A percentile compares a stretch with the other conserved stretches of the same genome.
Evolutionary conservation across 208 protist species (phyloP).

Genomic region (Kentomonas sorsogonicus): DNA sequence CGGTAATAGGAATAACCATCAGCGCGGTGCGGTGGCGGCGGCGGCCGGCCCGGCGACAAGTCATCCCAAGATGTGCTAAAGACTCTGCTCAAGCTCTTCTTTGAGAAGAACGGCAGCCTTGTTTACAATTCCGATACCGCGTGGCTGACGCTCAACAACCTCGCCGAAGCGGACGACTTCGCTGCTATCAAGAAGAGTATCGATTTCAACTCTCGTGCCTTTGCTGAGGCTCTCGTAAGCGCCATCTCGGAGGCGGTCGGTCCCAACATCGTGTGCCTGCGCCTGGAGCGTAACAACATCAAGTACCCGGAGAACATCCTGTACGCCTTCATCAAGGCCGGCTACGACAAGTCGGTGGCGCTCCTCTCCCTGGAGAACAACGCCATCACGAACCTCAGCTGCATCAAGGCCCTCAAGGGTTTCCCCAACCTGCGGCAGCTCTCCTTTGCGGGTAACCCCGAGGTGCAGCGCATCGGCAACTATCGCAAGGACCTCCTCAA

Average conservation of each 20-base stretch:
- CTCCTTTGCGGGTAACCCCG: constrained; percentile 59
- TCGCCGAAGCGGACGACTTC: constrained; percentile 50
- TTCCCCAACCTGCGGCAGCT: constrained; percentile 66
- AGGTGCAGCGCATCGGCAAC: constrained; percentile 15
- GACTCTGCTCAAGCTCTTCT: constrained; percentile 63
- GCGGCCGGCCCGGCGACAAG: constrained; percentile 6
- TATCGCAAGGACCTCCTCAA: constrained; percentile 40
- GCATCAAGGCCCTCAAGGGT: constrained; percentile 51
- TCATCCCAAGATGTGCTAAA: constrained; percentile 81
- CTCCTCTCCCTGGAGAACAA: constrained; percentile 71
- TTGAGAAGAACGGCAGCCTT: constrained; percentile 50
- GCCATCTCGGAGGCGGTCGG: constrained; percentile 64
- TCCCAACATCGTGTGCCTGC: constrained; percentile 45
- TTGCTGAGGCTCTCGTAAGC: constrained; percentile 64
- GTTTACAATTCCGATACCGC: constrained; percentile 48
- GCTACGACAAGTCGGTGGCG: constrained; percentile 59
- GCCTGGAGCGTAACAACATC: constrained; percentile 71
- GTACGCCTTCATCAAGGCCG: constrained; percentile 44
- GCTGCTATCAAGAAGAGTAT: constrained; percentile 55
- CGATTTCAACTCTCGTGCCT: constrained; percentile 79
- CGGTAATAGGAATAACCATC: too few species aligned
- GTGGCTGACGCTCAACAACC: constrained; percentile 58
- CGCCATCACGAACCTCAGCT: constrained; percentile 46
- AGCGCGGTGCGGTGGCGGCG: too few species aligned
- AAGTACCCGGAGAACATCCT: constrained; percentile 51